Base-by-base conservation (phyloP, 306 rosid species). In the Purshia tridentata region DNA sequence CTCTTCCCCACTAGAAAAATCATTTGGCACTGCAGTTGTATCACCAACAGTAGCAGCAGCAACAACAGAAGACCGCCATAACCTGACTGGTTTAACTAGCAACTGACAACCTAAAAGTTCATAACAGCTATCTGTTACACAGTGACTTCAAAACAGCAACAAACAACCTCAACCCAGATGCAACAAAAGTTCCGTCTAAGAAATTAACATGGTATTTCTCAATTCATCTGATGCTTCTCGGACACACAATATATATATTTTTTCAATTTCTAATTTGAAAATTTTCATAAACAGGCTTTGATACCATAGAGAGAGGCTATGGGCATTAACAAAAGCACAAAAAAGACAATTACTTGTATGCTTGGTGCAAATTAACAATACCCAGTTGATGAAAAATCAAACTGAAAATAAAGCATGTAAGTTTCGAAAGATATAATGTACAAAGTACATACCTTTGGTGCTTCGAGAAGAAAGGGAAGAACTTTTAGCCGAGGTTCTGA, bases 361-460 rank as follows among this genome's bases (percentile, higher is more conserved):
- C 68, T 63, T 42, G 9, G 68, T 5, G 29, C 16, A 9, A 41
- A 15, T 61, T 63, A 63, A 63, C 23, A 42, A 42, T 41, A 63
- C 51, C 50, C 48, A 40, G 47, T 62, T 40, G 39, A 39, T 4
- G 14, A 40, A 6, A n/a, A 62, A 39, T 62, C 67, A 8, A 62
- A 62, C 4, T 29, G 23, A 13, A 62, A 59, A 15, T 19, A 2
- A 9, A 51, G 55, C 20, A 51, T 0, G 20, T 9, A 69, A 69
- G 50, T 37, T 0, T 8, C 15, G 2, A n/a, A n/a, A n/a, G n/a
- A n/a, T n/a, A n/a, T n/a, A n/a, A n/a, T n/a, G n/a, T n/a, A n/a
- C n/a, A n/a, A n/a, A 40, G 67, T 40, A 70, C 56, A 62, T 47
- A 85, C 95, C 90, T 80, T 77, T 83, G 76, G 53, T 16, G 78